Percentiles rank a stretch among this genome's conserved stretches.
These are phyloP conservation scores for Globisporangium spiculum DNA, from an alignment of 352 stramenopile genomes.

Conservation along the genomic window DNA sequence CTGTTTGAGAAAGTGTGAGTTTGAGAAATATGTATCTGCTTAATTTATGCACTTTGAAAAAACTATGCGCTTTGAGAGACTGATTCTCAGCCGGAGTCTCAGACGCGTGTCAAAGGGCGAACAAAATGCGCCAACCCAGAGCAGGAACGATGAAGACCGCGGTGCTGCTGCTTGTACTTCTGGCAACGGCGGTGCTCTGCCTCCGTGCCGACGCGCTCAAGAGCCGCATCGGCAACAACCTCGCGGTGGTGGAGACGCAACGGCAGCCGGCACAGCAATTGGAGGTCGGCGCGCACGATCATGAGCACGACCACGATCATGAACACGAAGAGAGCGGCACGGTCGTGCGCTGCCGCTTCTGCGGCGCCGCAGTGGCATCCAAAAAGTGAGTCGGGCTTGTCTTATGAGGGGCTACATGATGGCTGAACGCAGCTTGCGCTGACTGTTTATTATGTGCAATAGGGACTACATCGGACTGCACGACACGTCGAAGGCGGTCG, in stretches of 20 bases:
- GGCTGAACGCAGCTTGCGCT: not conserved
- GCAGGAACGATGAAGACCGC: not conserved
- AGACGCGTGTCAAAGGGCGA: no score
- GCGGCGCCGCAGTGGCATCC: constrained; percentile 58
- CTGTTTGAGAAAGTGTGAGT: no score
- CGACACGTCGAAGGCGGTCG: constrained; percentile 74
- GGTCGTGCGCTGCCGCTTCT: constrained; percentile 73
- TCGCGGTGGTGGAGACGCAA: constrained; percentile 5
- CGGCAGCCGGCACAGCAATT: not conserved
- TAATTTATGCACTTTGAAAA: no score
- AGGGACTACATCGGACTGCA: constrained; percentile 74
- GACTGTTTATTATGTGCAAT: constrained; percentile 5
- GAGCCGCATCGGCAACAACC: constrained; percentile 6
- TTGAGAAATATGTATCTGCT: no score
- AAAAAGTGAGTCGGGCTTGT: constrained; percentile 43
- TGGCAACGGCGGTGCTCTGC: not conserved
- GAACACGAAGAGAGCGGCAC: constrained; percentile 22
- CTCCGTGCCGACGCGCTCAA: not conserved
- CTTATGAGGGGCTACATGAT: not conserved
- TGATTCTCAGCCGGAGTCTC: no score
- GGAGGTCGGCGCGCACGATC: not conserved
- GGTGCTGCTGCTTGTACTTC: not conserved
- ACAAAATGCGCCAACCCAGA: not conserved
- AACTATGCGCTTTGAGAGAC: no score
- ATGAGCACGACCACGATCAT: constrained; percentile 21